Base-by-base conservation (phyloP, 495 filamentous ascomycete genomes). In the Lepidopterella palustris region DNA sequence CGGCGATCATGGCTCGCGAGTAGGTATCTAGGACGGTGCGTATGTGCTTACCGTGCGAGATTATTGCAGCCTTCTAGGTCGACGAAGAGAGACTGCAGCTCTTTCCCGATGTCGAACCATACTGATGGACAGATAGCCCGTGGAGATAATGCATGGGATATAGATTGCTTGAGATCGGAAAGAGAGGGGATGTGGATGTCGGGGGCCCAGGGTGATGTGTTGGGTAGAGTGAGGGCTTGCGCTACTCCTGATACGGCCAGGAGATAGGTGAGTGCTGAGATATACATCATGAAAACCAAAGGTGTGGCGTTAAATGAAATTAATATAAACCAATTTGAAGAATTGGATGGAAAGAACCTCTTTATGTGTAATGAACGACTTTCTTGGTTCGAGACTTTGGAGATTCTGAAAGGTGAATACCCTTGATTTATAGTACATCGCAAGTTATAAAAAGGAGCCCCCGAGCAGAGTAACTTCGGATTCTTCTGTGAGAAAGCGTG, bases 21-120 rank as follows among this genome's bases (percentile, higher is more conserved):
- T 50, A 15, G 1, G 47, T 13, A 25, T 50, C 18, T 25, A 50
- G 23, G 1, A 25, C 5, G 8, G 23, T 25, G 23, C 1, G 47
- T 27, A 11, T 42, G 18, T 3, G 9, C 26, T 15, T 18, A 40
- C n/a, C 64, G 67, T 13, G 67, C 67, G 32, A 64, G 58, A 35
- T 65, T 62, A 15, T 57, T 70, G 45, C 67, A 70, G 45, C 62
- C 50, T 32, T 61, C 65, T 23, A 55, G 35, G 8, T 39, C 39
- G 23, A 66, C 60, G 64, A 67, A 69, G 29, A 59, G 40, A 8
- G 47, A 32, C 1, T 57, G 64, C 24, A 69, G 64, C 5, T 59
- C 47, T 2, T 40, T 60, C 5, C 58, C 58, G 35, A 69, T 60
- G 4, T 58, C 53, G 1, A 8, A 55, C 67, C 67, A 69, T 4